A percentile compares a stretch with the other conserved stretches of the same genome.
phyloP scores from a whole-genome alignment of 2,329 filamentous ascomycete genomes.

The Graphium sp. region DNA sequence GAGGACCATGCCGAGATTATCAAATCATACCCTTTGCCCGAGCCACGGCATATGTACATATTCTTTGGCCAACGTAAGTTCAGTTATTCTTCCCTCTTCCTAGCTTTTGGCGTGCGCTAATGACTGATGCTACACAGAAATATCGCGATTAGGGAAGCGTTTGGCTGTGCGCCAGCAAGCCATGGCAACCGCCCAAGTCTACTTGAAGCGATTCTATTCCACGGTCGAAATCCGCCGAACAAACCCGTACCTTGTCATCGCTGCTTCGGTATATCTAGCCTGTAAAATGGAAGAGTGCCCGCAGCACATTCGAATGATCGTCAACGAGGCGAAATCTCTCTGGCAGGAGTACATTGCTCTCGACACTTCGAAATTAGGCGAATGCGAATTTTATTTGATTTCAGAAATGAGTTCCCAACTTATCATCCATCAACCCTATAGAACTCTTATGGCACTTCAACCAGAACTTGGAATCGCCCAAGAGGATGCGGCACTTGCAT shows the following conservation, averaged over 20 bases:
- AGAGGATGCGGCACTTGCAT: constrained; percentile 64
- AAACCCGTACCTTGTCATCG: constrained; percentile 82
- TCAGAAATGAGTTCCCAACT: constrained; percentile 81
- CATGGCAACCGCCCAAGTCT: constrained; percentile 85
- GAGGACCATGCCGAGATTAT: constrained; percentile 59
- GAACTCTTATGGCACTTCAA: constrained; percentile 57
- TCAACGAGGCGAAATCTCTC: constrained; percentile 68
- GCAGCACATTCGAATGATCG: constrained; percentile 84
- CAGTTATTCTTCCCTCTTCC: not conserved
- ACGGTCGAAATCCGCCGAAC: constrained; percentile 82
- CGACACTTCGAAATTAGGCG: constrained; percentile 72
- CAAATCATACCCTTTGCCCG: constrained; percentile 67
- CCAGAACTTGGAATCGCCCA: constrained; percentile 52
- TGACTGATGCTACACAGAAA: constrained; percentile 33
- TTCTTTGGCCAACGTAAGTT: constrained; percentile 76
- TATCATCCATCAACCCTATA: constrained; percentile 83
- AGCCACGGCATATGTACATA: constrained; percentile 68
- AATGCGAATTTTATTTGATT: constrained; percentile 88
- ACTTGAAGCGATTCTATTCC: constrained; percentile 85
- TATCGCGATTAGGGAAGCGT: constrained; percentile 69
- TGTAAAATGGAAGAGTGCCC: constrained; percentile 98
- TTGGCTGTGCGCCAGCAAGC: constrained; percentile 79
- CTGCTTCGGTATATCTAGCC: constrained; percentile 87
- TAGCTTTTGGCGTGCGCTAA: constrained; percentile 1
- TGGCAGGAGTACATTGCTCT: constrained; percentile 66